phyloP scores from a whole-genome alignment of 352 stramenopile genomes.

The Phytophthora sansomeana region DNA sequence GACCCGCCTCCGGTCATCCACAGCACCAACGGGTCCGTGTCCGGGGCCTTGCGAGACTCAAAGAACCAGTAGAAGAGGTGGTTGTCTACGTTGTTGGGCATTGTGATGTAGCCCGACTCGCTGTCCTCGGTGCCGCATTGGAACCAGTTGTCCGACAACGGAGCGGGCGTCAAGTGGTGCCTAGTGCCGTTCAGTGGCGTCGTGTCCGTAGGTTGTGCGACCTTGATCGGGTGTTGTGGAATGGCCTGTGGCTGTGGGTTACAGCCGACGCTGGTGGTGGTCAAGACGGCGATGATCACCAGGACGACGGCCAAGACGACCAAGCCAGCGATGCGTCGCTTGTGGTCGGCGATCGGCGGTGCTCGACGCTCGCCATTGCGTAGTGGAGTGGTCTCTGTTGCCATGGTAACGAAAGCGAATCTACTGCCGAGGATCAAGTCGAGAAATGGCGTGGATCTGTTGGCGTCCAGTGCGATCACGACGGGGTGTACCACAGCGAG shows the following conservation, averaged over 20 bases:
- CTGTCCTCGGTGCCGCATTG: constrained; percentile 40
- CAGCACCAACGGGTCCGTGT: constrained; percentile 74
- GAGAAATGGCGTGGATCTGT: background rate
- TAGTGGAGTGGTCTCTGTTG: constrained; percentile 37
- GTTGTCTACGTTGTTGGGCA: constrained; percentile 48
- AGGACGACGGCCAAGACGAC: constrained; percentile 30
- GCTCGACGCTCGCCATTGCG: constrained; percentile 12
- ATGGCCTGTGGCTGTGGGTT: constrained; percentile 8
- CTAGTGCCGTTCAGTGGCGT: constrained; percentile 9
- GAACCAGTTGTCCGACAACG: constrained; percentile 22
- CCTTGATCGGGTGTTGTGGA: constrained; percentile 16
- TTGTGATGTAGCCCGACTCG: constrained; percentile 54
- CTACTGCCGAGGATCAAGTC: background rate
- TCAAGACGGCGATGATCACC: constrained; percentile 24
- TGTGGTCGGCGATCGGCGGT: background rate
- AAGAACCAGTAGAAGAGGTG: constrained; percentile 74
- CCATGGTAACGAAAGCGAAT: constrained; percentile 19
- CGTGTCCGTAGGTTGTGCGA: constrained; percentile 5
- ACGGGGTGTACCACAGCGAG: background rate
- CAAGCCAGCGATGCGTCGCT: constrained; percentile 23
- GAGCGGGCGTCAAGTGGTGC: constrained; percentile 3
- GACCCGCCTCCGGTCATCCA: constrained; percentile 62
- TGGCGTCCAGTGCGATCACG: background rate
- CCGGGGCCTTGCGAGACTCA: constrained; percentile 53
- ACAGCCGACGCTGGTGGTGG: constrained; percentile 22